Evolutionary conservation across 1,284 basidiomycete species (phyloP).

Genomic region (Irpex rosettiformis): DNA sequence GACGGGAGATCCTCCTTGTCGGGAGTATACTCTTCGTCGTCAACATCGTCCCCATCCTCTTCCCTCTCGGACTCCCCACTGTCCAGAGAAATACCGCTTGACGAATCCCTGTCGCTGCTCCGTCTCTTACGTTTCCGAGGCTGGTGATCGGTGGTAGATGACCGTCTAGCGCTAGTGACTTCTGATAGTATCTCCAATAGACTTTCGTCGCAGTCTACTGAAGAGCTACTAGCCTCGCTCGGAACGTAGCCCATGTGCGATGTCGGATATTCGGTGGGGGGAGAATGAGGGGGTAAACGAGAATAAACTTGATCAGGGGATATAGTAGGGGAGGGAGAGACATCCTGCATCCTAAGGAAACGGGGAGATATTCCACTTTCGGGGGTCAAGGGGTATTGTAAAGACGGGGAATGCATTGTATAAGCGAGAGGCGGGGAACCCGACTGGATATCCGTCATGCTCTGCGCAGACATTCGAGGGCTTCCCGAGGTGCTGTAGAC

Average conservation of each 20-base stretch:
- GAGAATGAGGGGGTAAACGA: constrained; percentile 4
- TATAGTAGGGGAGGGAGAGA: constrained; percentile 28
- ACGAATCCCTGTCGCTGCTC: constrained; percentile 20
- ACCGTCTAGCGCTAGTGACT: neutral
- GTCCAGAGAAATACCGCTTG: constrained; percentile 16
- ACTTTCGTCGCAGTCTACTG: neutral
- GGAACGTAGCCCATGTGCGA: constrained; percentile 3
- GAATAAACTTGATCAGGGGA: constrained; percentile 23
- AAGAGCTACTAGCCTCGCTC: neutral
- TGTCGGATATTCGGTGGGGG: neutral
- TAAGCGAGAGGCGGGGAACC: constrained; percentile 2
- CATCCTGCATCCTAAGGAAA: constrained; percentile 27
- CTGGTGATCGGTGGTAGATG: neutral
- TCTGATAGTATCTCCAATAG: neutral
- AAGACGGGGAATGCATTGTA: neutral
- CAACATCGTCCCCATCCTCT: constrained; percentile 24
- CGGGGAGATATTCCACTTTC: constrained; percentile 13
- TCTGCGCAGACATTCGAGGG: constrained; percentile 3
- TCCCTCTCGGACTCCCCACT: constrained; percentile 28
- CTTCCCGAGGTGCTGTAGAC: constrained; percentile 11
- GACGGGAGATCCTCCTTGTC: constrained; percentile 30
- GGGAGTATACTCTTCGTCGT: constrained; percentile 20
- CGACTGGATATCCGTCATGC: neutral
- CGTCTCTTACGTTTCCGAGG: neutral
- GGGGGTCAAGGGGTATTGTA: constrained; percentile 10